Percentiles rank a stretch among this genome's conserved stretches.
phyloP scores from a whole-genome alignment of 2,329 filamentous ascomycete genomes.

The Emergomyces pasteurianus region DNA sequence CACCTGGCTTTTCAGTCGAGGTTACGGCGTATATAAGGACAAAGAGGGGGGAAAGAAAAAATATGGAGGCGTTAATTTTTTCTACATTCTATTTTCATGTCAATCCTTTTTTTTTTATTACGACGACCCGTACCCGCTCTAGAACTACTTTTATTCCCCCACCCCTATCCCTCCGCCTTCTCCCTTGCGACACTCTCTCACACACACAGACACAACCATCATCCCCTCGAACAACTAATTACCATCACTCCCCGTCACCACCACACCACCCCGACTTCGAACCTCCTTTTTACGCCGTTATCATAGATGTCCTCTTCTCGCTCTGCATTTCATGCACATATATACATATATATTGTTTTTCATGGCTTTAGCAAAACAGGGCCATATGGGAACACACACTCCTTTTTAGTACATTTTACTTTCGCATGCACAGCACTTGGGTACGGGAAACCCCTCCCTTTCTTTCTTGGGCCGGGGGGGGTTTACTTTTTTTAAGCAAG shows the following conservation, averaged over 20 bases:
- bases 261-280: too few relatives aligned
- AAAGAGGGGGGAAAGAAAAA: neutral
- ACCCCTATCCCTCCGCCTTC: too few relatives aligned
- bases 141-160: neutral
- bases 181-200: neutral
- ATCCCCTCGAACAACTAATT: neutral
- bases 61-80: neutral
- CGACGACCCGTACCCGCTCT: neutral
- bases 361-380: constrained; percentile 1
- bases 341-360: constrained; percentile 3
- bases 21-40: neutral
- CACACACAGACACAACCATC: neutral
- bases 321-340: constrained; percentile 5
- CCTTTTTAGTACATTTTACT: constrained; percentile 1
- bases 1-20: constrained; percentile 3
- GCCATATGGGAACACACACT: constrained; percentile 2
- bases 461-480: constrained; percentile 1
- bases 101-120: neutral
- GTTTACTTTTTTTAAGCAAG: constrained; percentile 6
- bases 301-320: neutral
- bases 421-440: constrained; percentile 2
- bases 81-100: neutral
- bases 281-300: too few relatives aligned
- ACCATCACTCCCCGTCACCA: too few relatives aligned
- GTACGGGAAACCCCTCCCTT: constrained; percentile 5